Evolutionary conservation across 768 basidiomycete genomes (phyloP).

Genomic region (Podaxis pistillaris): DNA sequence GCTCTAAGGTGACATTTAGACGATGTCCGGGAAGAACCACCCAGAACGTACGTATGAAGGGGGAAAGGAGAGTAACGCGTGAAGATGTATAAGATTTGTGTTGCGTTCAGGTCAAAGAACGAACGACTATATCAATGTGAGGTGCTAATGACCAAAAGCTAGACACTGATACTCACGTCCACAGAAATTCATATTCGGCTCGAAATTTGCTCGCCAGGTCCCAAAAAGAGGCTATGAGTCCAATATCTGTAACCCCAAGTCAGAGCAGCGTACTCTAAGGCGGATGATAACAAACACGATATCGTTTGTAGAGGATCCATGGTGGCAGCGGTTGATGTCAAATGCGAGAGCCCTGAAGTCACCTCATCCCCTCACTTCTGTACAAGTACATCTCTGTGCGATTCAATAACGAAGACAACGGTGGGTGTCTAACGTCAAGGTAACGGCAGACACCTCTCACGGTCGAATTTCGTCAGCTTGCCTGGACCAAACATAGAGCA

Average conservation of each 20-base stretch:
- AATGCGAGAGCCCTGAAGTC: neutral
- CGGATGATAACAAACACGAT: neutral
- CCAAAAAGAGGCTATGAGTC: neutral
- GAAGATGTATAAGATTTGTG: conserved; percentile 1
- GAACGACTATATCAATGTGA: neutral
- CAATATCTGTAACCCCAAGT: neutral
- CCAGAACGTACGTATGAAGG: neutral
- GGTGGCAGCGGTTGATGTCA: too few relatives aligned
- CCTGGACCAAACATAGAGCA: too few relatives aligned
- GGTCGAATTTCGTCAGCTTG: too few relatives aligned
- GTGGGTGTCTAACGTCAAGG: too few relatives aligned
- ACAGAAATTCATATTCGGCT: neutral
- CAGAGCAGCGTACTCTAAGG: neutral
- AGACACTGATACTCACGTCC: neutral
- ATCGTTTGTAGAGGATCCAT: neutral
- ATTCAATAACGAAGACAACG: too few relatives aligned
- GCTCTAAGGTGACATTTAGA: neutral
- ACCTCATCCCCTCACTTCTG: too few relatives aligned
- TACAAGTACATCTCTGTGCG: too few relatives aligned
- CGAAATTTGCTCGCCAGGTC: neutral
- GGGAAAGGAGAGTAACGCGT: neutral
- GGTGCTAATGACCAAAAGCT: neutral
- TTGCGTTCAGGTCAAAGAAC: neutral
- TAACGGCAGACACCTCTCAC: too few relatives aligned
- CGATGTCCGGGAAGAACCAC: neutral